phyloP scores from a whole-genome alignment of 352 stramenopile genomes.

The Phytophthora boehmeriae region DNA sequence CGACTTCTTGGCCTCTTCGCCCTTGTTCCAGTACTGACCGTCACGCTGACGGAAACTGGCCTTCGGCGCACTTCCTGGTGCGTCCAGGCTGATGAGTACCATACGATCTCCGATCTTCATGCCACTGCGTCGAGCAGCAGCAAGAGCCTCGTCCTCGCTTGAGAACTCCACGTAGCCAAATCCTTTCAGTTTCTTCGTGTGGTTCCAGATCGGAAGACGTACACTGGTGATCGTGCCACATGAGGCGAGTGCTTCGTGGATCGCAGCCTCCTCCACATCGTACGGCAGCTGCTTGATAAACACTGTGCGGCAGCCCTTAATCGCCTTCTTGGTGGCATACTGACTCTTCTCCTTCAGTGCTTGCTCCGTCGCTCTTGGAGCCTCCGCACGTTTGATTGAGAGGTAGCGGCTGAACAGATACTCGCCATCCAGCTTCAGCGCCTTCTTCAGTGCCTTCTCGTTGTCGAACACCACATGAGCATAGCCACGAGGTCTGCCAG shows the following conservation, averaged over 20 bases:
- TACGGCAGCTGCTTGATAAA: slow-evolving; percentile 97
- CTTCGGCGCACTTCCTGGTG: slow-evolving; percentile 87
- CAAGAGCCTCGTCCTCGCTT: slow-evolving; percentile 74
- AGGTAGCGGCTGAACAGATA: slow-evolving; percentile 92
- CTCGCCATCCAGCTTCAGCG: slow-evolving; percentile 87
- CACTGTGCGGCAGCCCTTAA: slow-evolving; percentile 90
- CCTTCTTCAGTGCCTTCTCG: slow-evolving; percentile 65
- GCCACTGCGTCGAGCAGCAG: slow-evolving; percentile 74
- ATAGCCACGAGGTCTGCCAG: slow-evolving; percentile 90
- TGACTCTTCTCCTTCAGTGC: slow-evolving; percentile 72
- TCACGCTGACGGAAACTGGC: slow-evolving; percentile 89
- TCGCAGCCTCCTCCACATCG: slow-evolving; percentile 82
- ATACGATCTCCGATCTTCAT: slow-evolving; percentile 90
- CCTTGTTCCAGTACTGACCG: slow-evolving; percentile 89
- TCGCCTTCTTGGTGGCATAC: slow-evolving; percentile 65
- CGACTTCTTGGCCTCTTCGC: slow-evolving; percentile 84
- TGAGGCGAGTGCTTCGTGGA: slow-evolving; percentile 81
- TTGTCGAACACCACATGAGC: slow-evolving; percentile 93
- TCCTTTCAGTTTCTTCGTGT: slow-evolving; percentile 95
- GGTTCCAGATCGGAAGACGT: slow-evolving; percentile 92
- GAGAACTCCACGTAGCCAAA: slow-evolving; percentile 95
- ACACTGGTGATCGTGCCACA: slow-evolving; percentile 94
- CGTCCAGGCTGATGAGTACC: slow-evolving; percentile 94
- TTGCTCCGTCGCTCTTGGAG: slow-evolving; percentile 70
- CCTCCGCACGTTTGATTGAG: slow-evolving; percentile 84